phyloP scores from a whole-genome alignment of 805 yeast genomes.

The Zygoascus ofunaensis region DNA sequence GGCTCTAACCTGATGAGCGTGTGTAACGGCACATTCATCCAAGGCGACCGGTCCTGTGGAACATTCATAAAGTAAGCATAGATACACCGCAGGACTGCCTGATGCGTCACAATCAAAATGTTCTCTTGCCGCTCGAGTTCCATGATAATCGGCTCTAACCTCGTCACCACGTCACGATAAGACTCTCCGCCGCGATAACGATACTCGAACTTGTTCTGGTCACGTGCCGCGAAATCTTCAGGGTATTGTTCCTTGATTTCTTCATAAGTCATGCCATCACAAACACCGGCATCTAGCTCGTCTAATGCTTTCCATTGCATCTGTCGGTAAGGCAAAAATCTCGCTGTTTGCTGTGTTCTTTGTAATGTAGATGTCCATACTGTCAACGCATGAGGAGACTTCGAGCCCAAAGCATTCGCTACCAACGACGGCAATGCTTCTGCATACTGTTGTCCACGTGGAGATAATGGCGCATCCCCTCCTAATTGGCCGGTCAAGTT shows the following conservation, averaged over 20 bases:
- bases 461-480: slow-evolving; percentile 81
- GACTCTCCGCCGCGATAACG: slow-evolving; percentile 97
- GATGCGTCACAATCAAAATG: slow-evolving; percentile 92
- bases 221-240: slow-evolving; percentile 91
- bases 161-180: slow-evolving; percentile 86
- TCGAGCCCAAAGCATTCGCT: slow-evolving; percentile 40
- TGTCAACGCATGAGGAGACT: slow-evolving; percentile 46
- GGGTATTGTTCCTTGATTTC: slow-evolving; percentile 81
- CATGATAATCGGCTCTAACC: slow-evolving; percentile 97
- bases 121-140: slow-evolving; percentile 96
- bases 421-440: slow-evolving; percentile 70
- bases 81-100: slow-evolving; percentile 91
- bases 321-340: slow-evolving; percentile 68
- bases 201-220: slow-evolving; percentile 90
- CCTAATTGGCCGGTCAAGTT: slow-evolving; percentile 93
- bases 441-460: slow-evolving; percentile 79
- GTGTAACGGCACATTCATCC: slow-evolving; percentile 98
- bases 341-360: slow-evolving; percentile 90
- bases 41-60: slow-evolving; percentile 94
- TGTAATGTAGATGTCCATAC: slow-evolving; percentile 93
- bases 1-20: slow-evolving; percentile 91
- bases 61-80: slow-evolving; percentile 98
- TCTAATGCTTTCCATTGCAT: slow-evolving; percentile 95
- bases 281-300: slow-evolving; percentile 94
- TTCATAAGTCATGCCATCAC: slow-evolving; percentile 95